Evolutionary conservation across 106 monocot genomes (phyloP).

Genomic region (Dioscorea dumetorum): DNA sequence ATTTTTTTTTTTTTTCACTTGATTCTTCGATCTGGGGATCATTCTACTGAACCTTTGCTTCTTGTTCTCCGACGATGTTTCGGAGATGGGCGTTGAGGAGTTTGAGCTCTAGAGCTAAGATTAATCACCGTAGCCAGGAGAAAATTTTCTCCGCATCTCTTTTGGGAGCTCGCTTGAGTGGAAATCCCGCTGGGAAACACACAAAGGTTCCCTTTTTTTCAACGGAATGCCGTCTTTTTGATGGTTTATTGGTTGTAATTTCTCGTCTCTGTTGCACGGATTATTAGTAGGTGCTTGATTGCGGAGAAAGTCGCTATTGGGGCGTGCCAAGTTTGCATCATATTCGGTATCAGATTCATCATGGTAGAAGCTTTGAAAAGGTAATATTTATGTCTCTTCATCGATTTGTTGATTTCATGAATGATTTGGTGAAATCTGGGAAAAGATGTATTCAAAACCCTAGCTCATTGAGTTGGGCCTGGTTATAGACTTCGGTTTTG

Average conservation of each 20-base stretch:
- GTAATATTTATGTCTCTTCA: background rate
- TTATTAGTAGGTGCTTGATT: constrained; percentile 50
- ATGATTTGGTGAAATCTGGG: too few species aligned
- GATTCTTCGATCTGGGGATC: too few species aligned
- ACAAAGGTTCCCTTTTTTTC: too few species aligned
- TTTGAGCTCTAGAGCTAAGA: constrained; percentile 8
- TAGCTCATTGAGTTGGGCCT: too few species aligned
- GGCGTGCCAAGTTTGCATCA: constrained; percentile 40
- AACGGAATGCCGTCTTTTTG: too few species aligned
- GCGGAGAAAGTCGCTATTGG: constrained; percentile 23
- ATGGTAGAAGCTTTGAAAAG: constrained; percentile 18
- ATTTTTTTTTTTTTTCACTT: too few species aligned
- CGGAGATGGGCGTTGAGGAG: constrained; percentile 12
- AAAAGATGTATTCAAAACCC: too few species aligned
- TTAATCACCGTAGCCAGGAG: background rate
- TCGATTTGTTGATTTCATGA: too few species aligned
- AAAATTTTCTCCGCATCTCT: constrained; percentile 2
- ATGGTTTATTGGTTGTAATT: too few species aligned
- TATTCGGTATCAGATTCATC: constrained; percentile 32
- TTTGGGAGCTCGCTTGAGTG: background rate
- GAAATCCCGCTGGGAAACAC: background rate
- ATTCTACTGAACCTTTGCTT: too few species aligned
- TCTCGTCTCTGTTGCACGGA: constrained; percentile 13
- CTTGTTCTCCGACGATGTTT: constrained; percentile 3
- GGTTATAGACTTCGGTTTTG: too few species aligned